phyloP scores from a whole-genome alignment of 495 filamentous ascomycete genomes.

The Talaromyces proteolyticus region DNA sequence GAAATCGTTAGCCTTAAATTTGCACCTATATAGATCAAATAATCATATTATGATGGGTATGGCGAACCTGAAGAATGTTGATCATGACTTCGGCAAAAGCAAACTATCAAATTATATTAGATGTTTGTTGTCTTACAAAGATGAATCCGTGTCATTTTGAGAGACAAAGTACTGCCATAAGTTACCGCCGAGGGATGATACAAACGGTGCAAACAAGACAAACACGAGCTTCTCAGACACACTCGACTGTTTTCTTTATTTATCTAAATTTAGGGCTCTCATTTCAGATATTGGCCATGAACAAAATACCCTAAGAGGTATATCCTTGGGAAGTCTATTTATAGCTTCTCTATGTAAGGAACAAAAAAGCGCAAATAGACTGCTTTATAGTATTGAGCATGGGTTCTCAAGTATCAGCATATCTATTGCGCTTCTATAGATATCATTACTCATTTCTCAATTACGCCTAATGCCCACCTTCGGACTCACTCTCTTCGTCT shows the following conservation, averaged over 20 bases:
- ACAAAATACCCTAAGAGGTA: too few species aligned
- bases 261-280: background rate
- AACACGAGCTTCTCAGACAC: too few species aligned
- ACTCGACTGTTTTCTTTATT: background rate
- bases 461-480: too few species aligned
- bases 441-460: too few species aligned
- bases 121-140: background rate
- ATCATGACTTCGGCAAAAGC: conserved; percentile 1
- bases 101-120: background rate
- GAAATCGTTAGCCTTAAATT: background rate
- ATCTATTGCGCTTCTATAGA: too few species aligned
- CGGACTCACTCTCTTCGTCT: conserved; percentile 15
- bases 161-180: background rate
- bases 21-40: background rate
- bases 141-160: conserved; percentile 4
- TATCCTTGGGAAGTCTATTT: too few species aligned
- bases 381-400: too few species aligned
- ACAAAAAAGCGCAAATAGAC: too few species aligned
- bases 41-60: background rate
- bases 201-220: conserved; percentile 1
- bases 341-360: too few species aligned
- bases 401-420: too few species aligned
- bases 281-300: too few species aligned
- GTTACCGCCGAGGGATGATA: background rate
- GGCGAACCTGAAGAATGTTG: background rate